Evolutionary conservation across 1,284 basidiomycete species (phyloP).

Genomic region (Moesziomyces sp.): DNA sequence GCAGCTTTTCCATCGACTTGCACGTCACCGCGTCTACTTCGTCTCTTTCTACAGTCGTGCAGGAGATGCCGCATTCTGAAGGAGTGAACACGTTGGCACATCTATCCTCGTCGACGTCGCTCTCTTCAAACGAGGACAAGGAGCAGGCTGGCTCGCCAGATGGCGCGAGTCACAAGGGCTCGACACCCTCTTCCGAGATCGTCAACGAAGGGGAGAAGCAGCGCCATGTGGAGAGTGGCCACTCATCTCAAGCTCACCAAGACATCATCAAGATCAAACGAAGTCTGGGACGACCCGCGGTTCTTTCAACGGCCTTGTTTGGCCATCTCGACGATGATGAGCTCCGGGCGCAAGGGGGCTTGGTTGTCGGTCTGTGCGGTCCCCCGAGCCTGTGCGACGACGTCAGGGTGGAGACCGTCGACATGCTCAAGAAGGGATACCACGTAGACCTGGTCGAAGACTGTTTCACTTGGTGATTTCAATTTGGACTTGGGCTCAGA

Average conservation of each 20-base stretch:
- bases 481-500: too few relatives aligned
- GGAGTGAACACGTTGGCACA: not conserved
- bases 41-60: not conserved
- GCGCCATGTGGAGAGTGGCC: not conserved
- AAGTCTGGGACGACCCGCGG: constrained; percentile 8
- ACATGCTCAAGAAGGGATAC: constrained; percentile 20
- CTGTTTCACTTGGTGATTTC: constrained; percentile 32
- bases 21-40: constrained; percentile 19
- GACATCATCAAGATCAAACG: constrained; percentile 1
- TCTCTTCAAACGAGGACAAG: constrained; percentile 8
- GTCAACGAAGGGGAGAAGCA: not conserved
- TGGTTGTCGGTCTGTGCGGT: constrained; percentile 25
- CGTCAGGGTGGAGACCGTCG: constrained; percentile 28
- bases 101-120: constrained; percentile 2
- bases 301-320: constrained; percentile 12
- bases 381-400: constrained; percentile 34
- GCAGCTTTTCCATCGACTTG: constrained; percentile 21
- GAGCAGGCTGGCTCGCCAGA: not conserved
- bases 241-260: not conserved
- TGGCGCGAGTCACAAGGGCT: constrained; percentile 1
- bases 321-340: constrained; percentile 12
- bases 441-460: constrained; percentile 30
- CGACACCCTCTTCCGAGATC: constrained; percentile 5
- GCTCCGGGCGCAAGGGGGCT: constrained; percentile 7
- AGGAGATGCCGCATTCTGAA: not conserved